A percentile compares a stretch with the other conserved stretches of the same genome.
These are phyloP conservation scores for Lachnellula arida DNA, from an alignment of 2,329 filamentous ascomycete species.

Conservation along the genomic window DNA sequence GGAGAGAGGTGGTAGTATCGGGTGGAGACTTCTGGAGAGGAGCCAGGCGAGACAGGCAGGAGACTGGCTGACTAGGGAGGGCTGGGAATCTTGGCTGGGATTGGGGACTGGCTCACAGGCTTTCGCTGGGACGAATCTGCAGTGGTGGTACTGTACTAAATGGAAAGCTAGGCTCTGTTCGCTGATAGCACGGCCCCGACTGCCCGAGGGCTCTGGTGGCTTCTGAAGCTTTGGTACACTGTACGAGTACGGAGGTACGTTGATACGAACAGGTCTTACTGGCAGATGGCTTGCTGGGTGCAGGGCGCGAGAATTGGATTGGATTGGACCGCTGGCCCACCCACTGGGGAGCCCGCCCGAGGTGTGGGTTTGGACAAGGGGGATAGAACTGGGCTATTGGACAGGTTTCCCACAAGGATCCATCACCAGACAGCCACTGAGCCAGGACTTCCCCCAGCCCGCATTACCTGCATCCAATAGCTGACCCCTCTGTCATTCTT, in stretches of 20 bases:
- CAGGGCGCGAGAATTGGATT: too few species aligned
- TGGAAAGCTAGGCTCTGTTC: background rate
- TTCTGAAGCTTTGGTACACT: background rate
- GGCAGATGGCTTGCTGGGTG: too few species aligned
- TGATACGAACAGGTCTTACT: too few species aligned
- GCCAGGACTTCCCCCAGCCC: background rate
- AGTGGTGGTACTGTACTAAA: background rate
- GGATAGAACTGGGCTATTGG: too few species aligned
- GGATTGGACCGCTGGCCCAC: background rate
- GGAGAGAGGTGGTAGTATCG: background rate
- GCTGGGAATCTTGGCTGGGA: background rate
- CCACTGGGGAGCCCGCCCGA: background rate
- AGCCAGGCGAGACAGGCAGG: background rate
- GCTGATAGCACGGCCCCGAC: background rate
- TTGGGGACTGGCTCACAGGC: background rate
- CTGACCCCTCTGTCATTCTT: background rate
- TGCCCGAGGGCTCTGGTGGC: background rate
- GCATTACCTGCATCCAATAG: background rate
- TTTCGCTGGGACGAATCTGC: background rate
- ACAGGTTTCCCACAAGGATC: too few species aligned
- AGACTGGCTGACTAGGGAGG: background rate
- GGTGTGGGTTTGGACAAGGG: background rate
- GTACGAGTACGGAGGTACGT: too few species aligned
- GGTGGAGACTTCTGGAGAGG: background rate
- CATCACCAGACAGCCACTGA: background rate